Base-by-base conservation (phyloP, 2,329 filamentous ascomycete species). In the Microcyclosporella mali region DNA sequence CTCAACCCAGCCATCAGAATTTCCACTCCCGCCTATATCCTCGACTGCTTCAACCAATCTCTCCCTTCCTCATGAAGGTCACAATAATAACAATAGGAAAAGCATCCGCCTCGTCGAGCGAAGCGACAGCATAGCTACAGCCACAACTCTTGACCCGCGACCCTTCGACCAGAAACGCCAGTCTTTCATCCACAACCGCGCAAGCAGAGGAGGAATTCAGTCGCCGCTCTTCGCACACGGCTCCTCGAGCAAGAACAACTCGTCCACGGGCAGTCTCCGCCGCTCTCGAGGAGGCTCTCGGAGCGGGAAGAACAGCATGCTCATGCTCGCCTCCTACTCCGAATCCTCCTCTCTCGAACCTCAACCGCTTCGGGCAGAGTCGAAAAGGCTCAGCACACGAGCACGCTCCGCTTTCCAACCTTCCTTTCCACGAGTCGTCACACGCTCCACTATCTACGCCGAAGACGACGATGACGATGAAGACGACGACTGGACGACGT, bases 181-280 rank as follows among this genome's bases (percentile, higher is more conserved):
- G 38, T 69, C 65, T 11, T 70, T 65, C 50, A 66, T 70, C 33
- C 55, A 62, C 12, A 66, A 70, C 43, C 62, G 69, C 28, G 64
- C 64, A 2, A 39, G 17, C 19, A 31, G 19, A 18, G 34, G 27
- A 31, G 6, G 41, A 10, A 25, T 31, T 4, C 64, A 67, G 3
- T 59, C 52, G 37, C 59, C 56, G 29, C 64, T 71, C 28, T 70
- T 71, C 44, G 40, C 18, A 41, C 47, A 47, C 29, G 49, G 46
- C n/a, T 43, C 45, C 18, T 40, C 39, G 11, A 57, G 54, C 7
- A 39, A 34, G 7, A 49, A 51, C 28, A 44, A 40, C 17, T 57
- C 51, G 14, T 41, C 50, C 10, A 35, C 43, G n/a, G 52, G 50
- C 4, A 56, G 51, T 31, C 35, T 48, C 2, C 43, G 50, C 21